Evolutionary conservation across 176 grass and related monocot species (phyloP), one percentile per base, ranked within the genome.

Genomic region (Carex scoparia): DNA sequence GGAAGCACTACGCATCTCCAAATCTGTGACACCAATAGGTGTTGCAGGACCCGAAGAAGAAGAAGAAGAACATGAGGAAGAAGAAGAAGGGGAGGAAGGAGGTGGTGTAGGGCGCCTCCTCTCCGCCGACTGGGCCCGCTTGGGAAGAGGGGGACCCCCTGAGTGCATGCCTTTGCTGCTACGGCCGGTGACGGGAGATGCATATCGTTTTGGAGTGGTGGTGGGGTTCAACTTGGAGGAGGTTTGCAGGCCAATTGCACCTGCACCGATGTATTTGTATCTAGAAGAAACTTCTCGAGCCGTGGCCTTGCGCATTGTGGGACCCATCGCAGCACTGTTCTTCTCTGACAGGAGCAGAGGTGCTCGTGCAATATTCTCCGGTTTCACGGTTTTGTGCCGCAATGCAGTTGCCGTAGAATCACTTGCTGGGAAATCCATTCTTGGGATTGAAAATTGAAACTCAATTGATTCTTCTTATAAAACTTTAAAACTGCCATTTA

Each of bases 341-440:
- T 99, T 99, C 91, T 94, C 93, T 4, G 93, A 99, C 69, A 84
- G 93, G 69, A 88, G 81, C 63, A 99, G 86, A 1, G 96, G 96
- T 11, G 72, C 56, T 79, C 93, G 90, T 81, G 48, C 16, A 81
- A 86, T 85, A 84, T 98, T 89, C 65, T 91, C 73, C 38, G 37
- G 35, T 82, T 74, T 72, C 77, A 66, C 16, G 65, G 85, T 11
- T 88, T 92, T 91, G 85, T 83, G 79, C 37, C 37, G n/a, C 27
- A 70, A 44, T 69, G 51, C 54, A 42, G 81, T 69, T 35, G 49
- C 40, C 3, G 38, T 46, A 32, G 49, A 75, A 85, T 84, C 60
- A 2, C 58, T 86, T 74, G 79, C 84, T 85, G 84, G 80, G 44
- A 81, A 98, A 87, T 89, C 87, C 88, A 92, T 93, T 91, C 88